Evolutionary conservation across 768 basidiomycete genomes (phyloP).

Genomic region (Macrolepiota dolichaula): DNA sequence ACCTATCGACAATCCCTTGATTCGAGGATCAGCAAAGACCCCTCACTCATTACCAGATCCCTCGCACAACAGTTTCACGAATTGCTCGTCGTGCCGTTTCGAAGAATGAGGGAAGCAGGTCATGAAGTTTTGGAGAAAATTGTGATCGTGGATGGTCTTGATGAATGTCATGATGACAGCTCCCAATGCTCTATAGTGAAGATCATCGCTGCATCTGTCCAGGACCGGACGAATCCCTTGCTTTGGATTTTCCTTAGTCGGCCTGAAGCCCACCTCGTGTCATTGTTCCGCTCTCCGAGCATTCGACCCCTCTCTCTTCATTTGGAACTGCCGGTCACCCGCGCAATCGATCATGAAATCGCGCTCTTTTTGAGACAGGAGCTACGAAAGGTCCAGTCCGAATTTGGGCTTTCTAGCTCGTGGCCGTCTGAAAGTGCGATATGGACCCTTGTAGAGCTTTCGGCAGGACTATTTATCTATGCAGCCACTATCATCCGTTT

Average conservation of each 20-base stretch:
- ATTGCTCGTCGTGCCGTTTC: background rate
- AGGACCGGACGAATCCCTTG: background rate
- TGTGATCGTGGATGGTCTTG: background rate
- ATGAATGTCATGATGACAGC: background rate
- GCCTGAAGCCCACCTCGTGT: background rate
- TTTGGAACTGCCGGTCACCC: background rate
- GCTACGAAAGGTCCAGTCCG: background rate
- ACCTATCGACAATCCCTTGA: background rate
- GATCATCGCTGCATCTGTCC: background rate
- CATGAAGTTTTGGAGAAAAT: background rate
- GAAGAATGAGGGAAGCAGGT: background rate
- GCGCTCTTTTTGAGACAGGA: background rate
- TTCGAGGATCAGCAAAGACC: background rate
- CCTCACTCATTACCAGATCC: background rate
- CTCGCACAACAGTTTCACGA: background rate
- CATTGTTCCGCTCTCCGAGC: background rate
- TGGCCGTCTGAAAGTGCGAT: background rate
- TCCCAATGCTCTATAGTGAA: background rate
- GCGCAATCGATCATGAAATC: background rate
- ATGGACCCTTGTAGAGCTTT: background rate
- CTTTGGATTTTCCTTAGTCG: background rate
- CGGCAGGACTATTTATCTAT: conserved; percentile 6
- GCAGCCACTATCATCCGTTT: conserved; percentile 1
- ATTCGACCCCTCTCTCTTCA: background rate
- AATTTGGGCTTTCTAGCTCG: background rate